A percentile compares a stretch with the other conserved stretches of the same genome.
These are phyloP conservation scores for Pseudozyma tsukubaensis DNA, from an alignment of 1,284 basidiomycete genomes.

Conservation along the genomic window DNA sequence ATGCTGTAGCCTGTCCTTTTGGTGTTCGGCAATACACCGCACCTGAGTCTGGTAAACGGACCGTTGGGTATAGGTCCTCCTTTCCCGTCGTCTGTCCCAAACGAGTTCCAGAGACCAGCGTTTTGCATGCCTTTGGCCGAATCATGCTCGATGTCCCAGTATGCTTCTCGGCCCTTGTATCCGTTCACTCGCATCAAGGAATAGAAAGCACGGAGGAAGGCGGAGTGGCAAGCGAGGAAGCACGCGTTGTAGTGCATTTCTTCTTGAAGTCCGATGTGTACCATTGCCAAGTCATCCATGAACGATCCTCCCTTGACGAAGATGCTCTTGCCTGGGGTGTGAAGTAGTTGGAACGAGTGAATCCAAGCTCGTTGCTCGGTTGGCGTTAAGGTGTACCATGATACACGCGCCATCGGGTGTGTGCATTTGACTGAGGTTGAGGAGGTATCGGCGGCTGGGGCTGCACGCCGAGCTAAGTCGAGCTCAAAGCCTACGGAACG, in stretches of 20 bases:
- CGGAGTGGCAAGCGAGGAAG: slow-evolving; percentile 34
- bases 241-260: slow-evolving; percentile 47
- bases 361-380: slow-evolving; percentile 25
- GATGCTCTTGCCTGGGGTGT: slow-evolving; percentile 19
- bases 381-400: slow-evolving; percentile 23
- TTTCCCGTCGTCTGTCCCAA: slow-evolving; percentile 15
- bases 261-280: slow-evolving; percentile 35
- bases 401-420: slow-evolving; percentile 26
- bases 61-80: slow-evolving; percentile 35
- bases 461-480: neutral
- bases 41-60: slow-evolving; percentile 11
- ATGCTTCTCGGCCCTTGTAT: slow-evolving; percentile 31
- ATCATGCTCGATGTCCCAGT: slow-evolving; percentile 39
- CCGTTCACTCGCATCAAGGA: slow-evolving; percentile 28
- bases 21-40: slow-evolving; percentile 30
- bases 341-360: slow-evolving; percentile 4
- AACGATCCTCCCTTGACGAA: slow-evolving; percentile 26
- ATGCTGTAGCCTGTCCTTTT: slow-evolving; percentile 18
- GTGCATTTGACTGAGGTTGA: slow-evolving; percentile 29
- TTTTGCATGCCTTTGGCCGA: slow-evolving; percentile 11
- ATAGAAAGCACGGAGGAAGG: slow-evolving; percentile 37
- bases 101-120: slow-evolving; percentile 7
- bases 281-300: slow-evolving; percentile 39
- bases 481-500: neutral
- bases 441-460: neutral